Evolutionary conservation across 1,139 yeast species (phyloP).

Genomic region (Geotrichum reessii): DNA sequence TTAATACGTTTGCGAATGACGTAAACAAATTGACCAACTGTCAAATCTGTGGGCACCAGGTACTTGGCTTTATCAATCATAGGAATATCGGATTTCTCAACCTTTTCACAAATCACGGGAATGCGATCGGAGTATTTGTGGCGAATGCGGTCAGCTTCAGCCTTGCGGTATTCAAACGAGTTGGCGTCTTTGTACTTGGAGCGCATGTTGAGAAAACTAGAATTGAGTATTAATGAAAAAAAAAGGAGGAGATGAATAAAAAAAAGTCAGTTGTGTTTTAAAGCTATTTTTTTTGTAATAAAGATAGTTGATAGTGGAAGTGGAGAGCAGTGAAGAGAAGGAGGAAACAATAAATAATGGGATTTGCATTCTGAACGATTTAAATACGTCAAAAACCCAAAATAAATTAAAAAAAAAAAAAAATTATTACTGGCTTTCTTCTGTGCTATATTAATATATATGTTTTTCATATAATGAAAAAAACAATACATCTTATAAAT

Average conservation of each 20-base stretch:
- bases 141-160: conserved; percentile 88
- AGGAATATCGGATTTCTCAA: conserved; percentile 92
- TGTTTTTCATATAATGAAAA: no score
- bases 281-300: not conserved
- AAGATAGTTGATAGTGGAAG: not conserved
- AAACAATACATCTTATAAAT: no score
- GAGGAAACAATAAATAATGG: not conserved
- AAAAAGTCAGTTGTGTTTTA: not conserved
- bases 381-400: not conserved
- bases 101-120: conserved; percentile 95
- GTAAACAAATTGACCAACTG: conserved; percentile 96
- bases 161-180: conserved; percentile 88
- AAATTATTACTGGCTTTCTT: no score
- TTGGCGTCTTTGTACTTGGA: conserved; percentile 91
- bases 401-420: not conserved
- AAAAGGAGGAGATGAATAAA: not conserved
- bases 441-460: no score
- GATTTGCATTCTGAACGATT: not conserved
- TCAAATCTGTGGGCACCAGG: conserved; percentile 90
- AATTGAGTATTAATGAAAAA: not conserved
- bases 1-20: conserved; percentile 94
- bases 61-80: conserved; percentile 96
- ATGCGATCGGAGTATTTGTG: conserved; percentile 87
- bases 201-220: conserved; percentile 45
- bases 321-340: not conserved